These are phyloP conservation scores for Scheffersomyces segobiensis DNA, from an alignment of 1,139 yeast genomes.

Conservation along the genomic window DNA sequence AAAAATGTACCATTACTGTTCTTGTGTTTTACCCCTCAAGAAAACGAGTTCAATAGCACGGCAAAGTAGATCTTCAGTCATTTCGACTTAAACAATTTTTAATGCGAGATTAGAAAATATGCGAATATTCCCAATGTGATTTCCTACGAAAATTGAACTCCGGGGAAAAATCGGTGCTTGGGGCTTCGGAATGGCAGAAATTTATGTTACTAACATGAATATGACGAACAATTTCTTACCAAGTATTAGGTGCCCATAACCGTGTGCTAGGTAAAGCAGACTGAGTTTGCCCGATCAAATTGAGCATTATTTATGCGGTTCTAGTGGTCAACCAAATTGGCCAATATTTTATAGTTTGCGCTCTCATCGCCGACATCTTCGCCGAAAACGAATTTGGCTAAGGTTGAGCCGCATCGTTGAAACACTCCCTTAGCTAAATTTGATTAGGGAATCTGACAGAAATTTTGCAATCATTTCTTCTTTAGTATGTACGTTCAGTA, in stretches of 20 bases:
- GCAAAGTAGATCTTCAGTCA: neutral
- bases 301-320: neutral
- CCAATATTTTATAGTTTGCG: neutral
- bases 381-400: neutral
- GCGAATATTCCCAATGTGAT: neutral
- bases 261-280: neutral
- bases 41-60: no score
- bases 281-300: neutral
- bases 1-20: no score
- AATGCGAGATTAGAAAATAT: neutral
- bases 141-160: neutral
- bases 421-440: neutral
- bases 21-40: neutral
- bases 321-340: neutral
- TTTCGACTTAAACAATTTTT: no score
- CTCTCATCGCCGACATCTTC: neutral
- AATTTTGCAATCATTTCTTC: neutral
- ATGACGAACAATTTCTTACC: no score
- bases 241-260: neutral
- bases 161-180: neutral
- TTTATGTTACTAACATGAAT: no score
- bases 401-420: neutral
- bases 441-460: neutral
- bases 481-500: neutral
- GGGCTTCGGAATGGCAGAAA: neutral